Evolutionary conservation across 2,329 filamentous ascomycete genomes (phyloP), one percentile per base, ranked within the genome.

Genomic region (Cercospora sesami): DNA sequence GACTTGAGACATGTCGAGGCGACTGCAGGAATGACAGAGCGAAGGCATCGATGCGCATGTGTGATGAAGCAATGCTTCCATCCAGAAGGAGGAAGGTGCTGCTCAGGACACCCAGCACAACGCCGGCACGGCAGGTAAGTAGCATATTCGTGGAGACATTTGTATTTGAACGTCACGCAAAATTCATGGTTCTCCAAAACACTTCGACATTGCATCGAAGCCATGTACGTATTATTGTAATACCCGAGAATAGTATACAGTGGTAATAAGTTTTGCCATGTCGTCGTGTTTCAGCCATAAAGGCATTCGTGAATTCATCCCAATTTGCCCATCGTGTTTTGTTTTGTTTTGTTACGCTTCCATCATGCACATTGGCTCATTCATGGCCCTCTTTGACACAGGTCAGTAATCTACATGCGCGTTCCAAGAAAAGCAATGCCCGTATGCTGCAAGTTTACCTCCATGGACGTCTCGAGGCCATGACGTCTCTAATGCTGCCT

Each of bases 401-500:
- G 26, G 61, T 67, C 60, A 68, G 58, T 63, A n/a, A 58, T 61
- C 45, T 33, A 48, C 14, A 42, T 61, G 23, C 60, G 61, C 12
- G 36, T n/a, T 5, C 60, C 21, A 51, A 23, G 36, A 8, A 42
- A 45, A 58, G 28, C 36, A 64, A 59, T 21, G 42, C 21, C 28
- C 5, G 23, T 36, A 45, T 48, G 53, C 18, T 28, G 30, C 33
- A 53, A 63, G 33, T 65, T 63, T 66, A 70, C 58, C 71, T 68
- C 71, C 71, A 73, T 53, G 71, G 71, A 61, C 69, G 66, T 48
- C 70, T 60, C 42, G 68, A 63, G 58, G 64, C 66, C 64, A 71
- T 68, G 64, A 64, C 69, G 57, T 73, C 69, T 65, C 71, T 73
- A 72, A 73, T 62, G 66, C 71, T 73, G 67, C 71, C 71, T 64